Evolutionary conservation across 352 stramenopile genomes (phyloP).

Genomic region (Phytopythium aichiense): DNA sequence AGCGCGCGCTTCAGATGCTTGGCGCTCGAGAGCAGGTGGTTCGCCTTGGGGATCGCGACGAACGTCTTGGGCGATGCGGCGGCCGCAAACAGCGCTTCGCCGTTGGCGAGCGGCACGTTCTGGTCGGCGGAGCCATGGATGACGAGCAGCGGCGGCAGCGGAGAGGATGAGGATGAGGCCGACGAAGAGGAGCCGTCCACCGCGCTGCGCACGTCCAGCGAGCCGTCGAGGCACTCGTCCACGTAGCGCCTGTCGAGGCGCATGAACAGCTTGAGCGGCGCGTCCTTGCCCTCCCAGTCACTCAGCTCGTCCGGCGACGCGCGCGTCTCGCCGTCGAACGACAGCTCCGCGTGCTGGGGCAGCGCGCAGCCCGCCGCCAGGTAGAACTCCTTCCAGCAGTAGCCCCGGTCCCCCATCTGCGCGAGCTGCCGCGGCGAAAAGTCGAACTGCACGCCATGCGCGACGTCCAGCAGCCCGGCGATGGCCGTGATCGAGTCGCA

Average conservation of each 20-base stretch:
- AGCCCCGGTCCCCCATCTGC: constrained; percentile 28
- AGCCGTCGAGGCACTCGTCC: constrained; percentile 39
- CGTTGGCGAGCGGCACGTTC: constrained; percentile 50
- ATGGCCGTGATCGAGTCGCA: constrained; percentile 55
- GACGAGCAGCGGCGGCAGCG: constrained; percentile 42
- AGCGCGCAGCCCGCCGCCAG: constrained; percentile 37
- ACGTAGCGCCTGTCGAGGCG: constrained; percentile 47
- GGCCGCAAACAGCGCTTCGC: constrained; percentile 47
- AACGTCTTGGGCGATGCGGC: constrained; percentile 58
- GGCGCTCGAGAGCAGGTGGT: constrained; percentile 72
- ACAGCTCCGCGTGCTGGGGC: constrained; percentile 30
- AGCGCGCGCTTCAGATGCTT: constrained; percentile 72
- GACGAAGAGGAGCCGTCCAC: constrained; percentile 12
- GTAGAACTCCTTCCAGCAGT: constrained; percentile 77
- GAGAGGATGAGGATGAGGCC: neutral
- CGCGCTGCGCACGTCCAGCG: constrained; percentile 35
- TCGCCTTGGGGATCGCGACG: constrained; percentile 48
- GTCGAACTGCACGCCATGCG: constrained; percentile 46
- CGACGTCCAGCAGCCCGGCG: constrained; percentile 50
- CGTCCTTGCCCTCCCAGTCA: constrained; percentile 8
- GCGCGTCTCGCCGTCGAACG: constrained; percentile 29
- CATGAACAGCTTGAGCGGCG: constrained; percentile 48
- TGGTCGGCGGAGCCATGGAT: constrained; percentile 64
- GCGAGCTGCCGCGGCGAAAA: constrained; percentile 47
- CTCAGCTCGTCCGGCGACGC: constrained; percentile 8